These are phyloP conservation scores for Venturia aucupariae DNA, from an alignment of 2,329 filamentous ascomycete species.

Conservation along the genomic window DNA sequence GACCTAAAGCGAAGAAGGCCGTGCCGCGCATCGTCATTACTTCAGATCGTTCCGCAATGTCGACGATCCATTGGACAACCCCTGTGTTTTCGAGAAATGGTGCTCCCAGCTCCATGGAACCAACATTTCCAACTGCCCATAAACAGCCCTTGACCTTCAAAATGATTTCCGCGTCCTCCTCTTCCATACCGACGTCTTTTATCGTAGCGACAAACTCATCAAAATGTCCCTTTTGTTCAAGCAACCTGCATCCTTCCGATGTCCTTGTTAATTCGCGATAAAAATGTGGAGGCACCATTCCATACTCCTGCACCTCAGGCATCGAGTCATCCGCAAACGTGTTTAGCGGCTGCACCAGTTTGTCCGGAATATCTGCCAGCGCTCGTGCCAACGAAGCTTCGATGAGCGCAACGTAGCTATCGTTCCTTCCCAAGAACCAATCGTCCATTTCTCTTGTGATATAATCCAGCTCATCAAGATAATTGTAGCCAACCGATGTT, in stretches of 20 bases:
- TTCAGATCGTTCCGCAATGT: constrained; percentile 78
- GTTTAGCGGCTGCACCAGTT: constrained; percentile 26
- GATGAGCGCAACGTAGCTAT: constrained; percentile 88
- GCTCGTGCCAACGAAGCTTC: constrained; percentile 90
- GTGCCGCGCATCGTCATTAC: constrained; percentile 92
- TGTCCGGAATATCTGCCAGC: constrained; percentile 53
- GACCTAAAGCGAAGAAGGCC: constrained; percentile 87
- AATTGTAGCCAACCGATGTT: constrained; percentile 95
- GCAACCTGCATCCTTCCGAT: constrained; percentile 78
- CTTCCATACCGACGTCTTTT: constrained; percentile 74
- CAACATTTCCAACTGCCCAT: constrained; percentile 96
- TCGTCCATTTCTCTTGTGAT: constrained; percentile 99
- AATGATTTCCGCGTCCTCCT: constrained; percentile 74
- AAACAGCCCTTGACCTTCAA: constrained; percentile 93
- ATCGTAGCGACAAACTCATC: constrained; percentile 87
- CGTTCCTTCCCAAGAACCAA: constrained; percentile 95
- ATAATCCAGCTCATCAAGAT: constrained; percentile 92
- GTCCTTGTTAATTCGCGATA: constrained; percentile 92
- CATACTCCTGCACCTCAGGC: constrained; percentile 40
- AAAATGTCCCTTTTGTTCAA: constrained; percentile 92
- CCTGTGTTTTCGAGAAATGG: constrained; percentile 87
- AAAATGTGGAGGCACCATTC: constrained; percentile 85
- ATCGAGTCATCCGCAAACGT: constrained; percentile 32
- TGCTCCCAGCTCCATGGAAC: constrained; percentile 93
- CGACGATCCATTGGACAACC: constrained; percentile 77